Conservation (phyloP, 768 basidiomycete genomes). For the Paxillus involutus region DNA sequence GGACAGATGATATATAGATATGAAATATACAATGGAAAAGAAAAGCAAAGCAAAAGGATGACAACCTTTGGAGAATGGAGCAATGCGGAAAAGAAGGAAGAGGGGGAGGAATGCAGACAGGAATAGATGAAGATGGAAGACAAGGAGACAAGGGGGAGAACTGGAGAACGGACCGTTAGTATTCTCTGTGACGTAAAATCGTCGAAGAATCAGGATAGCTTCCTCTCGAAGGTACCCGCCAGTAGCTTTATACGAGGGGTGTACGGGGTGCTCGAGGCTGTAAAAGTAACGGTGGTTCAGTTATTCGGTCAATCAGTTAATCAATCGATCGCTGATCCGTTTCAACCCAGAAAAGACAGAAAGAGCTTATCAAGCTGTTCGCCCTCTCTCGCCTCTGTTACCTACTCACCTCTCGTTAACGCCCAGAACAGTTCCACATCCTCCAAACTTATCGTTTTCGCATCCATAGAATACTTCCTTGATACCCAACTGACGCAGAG, state of each 20-base stretch:
- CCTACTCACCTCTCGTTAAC: slow-evolving; percentile 70
- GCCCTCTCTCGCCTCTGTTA: neutral
- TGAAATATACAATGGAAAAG: neutral
- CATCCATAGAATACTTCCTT: slow-evolving; percentile 90
- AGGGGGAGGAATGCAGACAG: too few relatives aligned
- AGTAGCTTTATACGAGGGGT: slow-evolving; percentile 70
- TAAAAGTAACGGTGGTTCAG: neutral
- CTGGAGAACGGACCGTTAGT: slow-evolving; percentile 61
- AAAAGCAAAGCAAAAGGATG: too few relatives aligned
- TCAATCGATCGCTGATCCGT: neutral
- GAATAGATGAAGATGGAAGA: too few relatives aligned
- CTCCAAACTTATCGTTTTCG: slow-evolving; percentile 94
- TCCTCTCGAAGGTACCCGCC: slow-evolving; percentile 81
- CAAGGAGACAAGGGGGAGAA: neutral
- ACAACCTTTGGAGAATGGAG: neutral
- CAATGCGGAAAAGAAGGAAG: neutral
- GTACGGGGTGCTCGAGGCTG: slow-evolving; percentile 71
- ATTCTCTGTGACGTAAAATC: slow-evolving; percentile 94
- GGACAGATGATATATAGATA: neutral
- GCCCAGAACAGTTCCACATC: slow-evolving; percentile 91
- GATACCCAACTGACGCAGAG: slow-evolving; percentile 91
- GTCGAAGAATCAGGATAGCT: slow-evolving; percentile 81
- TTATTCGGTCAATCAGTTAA: neutral
- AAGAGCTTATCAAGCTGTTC: too few relatives aligned
- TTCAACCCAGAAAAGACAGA: too few relatives aligned